These are phyloP conservation scores for Singerocomus inundabilis DNA, from an alignment of 1,284 basidiomycete species.

Conservation along the genomic window DNA sequence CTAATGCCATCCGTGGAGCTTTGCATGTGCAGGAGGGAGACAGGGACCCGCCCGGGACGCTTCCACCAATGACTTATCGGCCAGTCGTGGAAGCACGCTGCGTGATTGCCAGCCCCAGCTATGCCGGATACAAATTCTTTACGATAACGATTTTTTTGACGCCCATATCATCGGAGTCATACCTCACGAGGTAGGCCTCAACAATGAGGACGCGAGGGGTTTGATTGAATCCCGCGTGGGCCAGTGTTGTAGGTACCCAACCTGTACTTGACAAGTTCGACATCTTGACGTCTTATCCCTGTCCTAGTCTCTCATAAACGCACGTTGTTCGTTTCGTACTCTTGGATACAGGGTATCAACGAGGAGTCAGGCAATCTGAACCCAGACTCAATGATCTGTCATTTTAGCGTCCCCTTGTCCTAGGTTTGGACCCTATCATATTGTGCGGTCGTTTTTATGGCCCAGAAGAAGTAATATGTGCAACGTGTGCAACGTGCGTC, in stretches of 20 bases:
- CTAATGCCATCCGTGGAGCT: neutral
- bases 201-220: constrained; percentile 18
- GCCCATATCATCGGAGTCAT: constrained; percentile 4
- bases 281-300: neutral
- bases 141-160: neutral
- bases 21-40: neutral
- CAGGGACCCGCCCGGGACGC: neutral
- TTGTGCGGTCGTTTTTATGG: neutral
- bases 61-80: neutral
- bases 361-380: neutral
- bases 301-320: neutral
- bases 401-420: neutral
- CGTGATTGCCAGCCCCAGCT: neutral
- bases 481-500: constrained; percentile 8
- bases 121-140: neutral
- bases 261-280: neutral
- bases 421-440: neutral
- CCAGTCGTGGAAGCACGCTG: neutral
- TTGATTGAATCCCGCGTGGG: neutral
- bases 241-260: neutral
- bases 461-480: neutral
- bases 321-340: neutral
- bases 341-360: neutral
- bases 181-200: neutral
- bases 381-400: too few relatives aligned